phyloP scores from a whole-genome alignment of 352 stramenopile species.

The Phytophthora chlamydospora region DNA sequence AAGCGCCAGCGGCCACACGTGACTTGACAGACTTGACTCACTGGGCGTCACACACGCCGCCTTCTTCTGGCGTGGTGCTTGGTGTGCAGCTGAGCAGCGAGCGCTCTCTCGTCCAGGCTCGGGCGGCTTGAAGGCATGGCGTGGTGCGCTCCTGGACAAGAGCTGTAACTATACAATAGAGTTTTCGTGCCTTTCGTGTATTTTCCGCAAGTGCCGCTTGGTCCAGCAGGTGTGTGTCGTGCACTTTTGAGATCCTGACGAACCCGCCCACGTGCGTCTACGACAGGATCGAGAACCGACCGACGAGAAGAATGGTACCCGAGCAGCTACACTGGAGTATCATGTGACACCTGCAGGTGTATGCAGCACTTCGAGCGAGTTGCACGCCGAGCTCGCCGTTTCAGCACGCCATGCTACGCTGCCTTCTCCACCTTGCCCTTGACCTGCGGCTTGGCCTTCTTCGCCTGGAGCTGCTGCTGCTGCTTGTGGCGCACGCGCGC shows the following conservation, averaged over 20 bases:
- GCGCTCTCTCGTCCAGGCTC: conserved; percentile 1
- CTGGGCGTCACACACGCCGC: conserved; percentile 1
- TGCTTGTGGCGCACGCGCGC: conserved; percentile 61
- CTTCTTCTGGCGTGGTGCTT: neutral
- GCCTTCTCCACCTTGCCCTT: conserved; percentile 38
- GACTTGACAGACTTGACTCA: conserved; percentile 28
- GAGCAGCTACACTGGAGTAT: neutral
- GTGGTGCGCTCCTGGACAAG: too few species aligned
- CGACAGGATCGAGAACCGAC: too few species aligned
- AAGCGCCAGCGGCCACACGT: conserved; percentile 1
- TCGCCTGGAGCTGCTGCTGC: conserved; percentile 47
- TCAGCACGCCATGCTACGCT: conserved; percentile 28
- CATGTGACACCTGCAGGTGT: too few species aligned
- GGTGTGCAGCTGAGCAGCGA: neutral
- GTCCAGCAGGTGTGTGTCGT: neutral
- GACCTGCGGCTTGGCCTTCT: neutral
- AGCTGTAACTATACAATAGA: conserved; percentile 20
- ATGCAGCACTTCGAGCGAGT: neutral
- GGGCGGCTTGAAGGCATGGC: neutral
- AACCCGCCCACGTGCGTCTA: conserved; percentile 7
- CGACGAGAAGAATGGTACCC: too few species aligned
- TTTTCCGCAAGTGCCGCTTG: conserved; percentile 14
- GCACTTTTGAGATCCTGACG: conserved; percentile 18
- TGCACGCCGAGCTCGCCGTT: conserved; percentile 8
- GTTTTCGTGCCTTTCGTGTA: conserved; percentile 9